A percentile compares a stretch with the other conserved stretches of the same genome.
These are phyloP conservation scores for Erysimum pusillum DNA, from an alignment of 441 rosid genomes.

Conservation along the genomic window DNA sequence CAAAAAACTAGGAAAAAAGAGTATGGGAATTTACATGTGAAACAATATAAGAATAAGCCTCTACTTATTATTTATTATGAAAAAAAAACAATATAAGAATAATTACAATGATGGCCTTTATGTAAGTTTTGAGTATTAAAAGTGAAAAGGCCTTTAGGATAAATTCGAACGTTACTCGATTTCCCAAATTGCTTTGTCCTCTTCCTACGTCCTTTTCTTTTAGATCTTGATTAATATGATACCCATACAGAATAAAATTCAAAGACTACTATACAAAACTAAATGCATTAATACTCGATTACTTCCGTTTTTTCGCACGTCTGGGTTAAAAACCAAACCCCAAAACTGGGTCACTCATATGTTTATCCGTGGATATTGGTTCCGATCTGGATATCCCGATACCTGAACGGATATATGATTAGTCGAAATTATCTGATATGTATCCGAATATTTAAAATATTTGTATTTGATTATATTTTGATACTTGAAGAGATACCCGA, in stretches of 20 bases:
- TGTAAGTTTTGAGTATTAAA: constrained; percentile 25
- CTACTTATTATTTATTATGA: no score
- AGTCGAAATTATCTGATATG: no score
- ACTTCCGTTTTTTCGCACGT: background rate
- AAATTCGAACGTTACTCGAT: constrained; percentile 49
- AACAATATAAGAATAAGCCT: constrained; percentile 12
- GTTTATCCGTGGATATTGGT: no score
- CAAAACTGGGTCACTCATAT: no score
- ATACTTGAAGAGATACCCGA: no score
- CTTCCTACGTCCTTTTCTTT: constrained; percentile 39
- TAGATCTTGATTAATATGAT: constrained; percentile 32
- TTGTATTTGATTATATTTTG: no score
- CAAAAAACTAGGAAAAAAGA: background rate
- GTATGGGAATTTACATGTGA: constrained; percentile 29
- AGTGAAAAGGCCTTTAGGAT: constrained; percentile 31
- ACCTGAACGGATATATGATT: no score
- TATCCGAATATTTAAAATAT: no score
- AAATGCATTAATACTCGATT: constrained; percentile 10
- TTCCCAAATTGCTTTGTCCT: constrained; percentile 36
- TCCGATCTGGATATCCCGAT: no score
- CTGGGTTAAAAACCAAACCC: no score
- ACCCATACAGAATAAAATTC: constrained; percentile 38
- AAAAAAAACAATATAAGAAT: constrained; percentile 6
- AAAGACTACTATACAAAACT: constrained; percentile 13
- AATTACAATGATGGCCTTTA: constrained; percentile 21